Percentiles rank a stretch among this genome's conserved stretches.
phyloP scores from a whole-genome alignment of 1,284 basidiomycete species.

The Inonotus hispidus region DNA sequence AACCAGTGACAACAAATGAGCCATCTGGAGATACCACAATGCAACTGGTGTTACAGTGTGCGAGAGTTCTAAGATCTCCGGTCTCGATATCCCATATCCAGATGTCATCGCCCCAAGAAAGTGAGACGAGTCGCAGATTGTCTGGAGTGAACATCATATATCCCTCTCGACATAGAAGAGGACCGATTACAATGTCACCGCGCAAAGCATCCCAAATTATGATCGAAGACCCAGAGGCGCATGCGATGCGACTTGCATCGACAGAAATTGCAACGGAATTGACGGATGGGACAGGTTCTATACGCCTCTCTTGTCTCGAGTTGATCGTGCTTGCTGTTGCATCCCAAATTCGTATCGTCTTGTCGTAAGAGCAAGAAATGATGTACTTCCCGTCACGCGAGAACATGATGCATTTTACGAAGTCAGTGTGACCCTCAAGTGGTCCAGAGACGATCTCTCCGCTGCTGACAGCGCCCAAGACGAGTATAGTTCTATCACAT shows the following conservation, averaged over 20 bases:
- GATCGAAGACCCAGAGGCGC: not conserved
- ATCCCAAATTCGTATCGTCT: slow-evolving; percentile 1
- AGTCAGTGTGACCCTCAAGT: not conserved
- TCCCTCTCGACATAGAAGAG: not conserved
- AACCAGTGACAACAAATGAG: not conserved
- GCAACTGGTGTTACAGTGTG: not conserved
- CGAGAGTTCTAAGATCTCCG: not conserved
- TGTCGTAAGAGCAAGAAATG: slow-evolving; percentile 1
- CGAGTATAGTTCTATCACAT: slow-evolving; percentile 11
- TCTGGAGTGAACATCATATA: not conserved
- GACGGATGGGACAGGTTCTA: not conserved
- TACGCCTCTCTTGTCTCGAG: slow-evolving; percentile 1
- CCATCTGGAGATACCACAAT: slow-evolving; percentile 1
- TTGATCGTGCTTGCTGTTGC: not conserved
- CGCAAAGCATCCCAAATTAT: not conserved
- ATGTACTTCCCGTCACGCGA: not conserved
- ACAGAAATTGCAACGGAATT: slow-evolving; percentile 11
- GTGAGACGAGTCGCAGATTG: not conserved
- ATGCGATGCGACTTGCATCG: slow-evolving; percentile 15
- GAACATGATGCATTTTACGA: not conserved
- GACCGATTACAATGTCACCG: not conserved
- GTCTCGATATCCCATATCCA: not conserved
- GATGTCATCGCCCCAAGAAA: not conserved
- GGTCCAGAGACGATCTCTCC: not conserved
- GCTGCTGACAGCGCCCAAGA: slow-evolving; percentile 16